These are phyloP conservation scores for Alternaria arborescens DNA, from an alignment of 2,329 filamentous ascomycete species.

Conservation along the genomic window DNA sequence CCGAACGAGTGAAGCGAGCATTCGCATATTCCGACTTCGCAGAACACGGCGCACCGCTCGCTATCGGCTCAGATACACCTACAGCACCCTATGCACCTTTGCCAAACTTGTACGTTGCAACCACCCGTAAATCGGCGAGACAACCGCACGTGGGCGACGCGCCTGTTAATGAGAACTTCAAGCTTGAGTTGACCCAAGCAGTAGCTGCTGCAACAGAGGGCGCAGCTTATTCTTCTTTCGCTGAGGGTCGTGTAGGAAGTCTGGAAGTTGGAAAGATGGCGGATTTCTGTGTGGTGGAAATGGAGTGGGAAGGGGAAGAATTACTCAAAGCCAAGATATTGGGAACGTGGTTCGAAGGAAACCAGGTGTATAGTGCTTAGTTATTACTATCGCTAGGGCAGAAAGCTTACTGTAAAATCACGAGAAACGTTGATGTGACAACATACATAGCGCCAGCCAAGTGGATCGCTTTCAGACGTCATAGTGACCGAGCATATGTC, in stretches of 20 bases:
- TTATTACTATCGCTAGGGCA: background rate
- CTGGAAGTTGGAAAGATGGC: slow-evolving; percentile 63
- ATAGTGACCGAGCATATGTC: background rate
- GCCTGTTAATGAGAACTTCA: slow-evolving; percentile 63
- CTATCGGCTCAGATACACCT: slow-evolving; percentile 67
- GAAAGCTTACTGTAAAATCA: background rate
- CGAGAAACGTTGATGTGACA: background rate
- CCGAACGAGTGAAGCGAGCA: slow-evolving; percentile 63
- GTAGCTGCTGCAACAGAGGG: slow-evolving; percentile 64
- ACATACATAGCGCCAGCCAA: background rate
- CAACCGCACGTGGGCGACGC: slow-evolving; percentile 54
- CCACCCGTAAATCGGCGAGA: slow-evolving; percentile 64
- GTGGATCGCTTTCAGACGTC: background rate
- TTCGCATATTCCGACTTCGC: slow-evolving; percentile 72
- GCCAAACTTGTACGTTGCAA: slow-evolving; percentile 67
- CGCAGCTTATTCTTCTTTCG: slow-evolving; percentile 67
- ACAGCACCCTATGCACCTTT: slow-evolving; percentile 66
- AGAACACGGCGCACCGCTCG: slow-evolving; percentile 61
- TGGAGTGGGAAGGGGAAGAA: slow-evolving; percentile 59
- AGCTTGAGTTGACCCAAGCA: slow-evolving; percentile 62
- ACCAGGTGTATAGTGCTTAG: slow-evolving; percentile 32
- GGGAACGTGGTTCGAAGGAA: slow-evolving; percentile 65
- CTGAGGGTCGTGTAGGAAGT: slow-evolving; percentile 63
- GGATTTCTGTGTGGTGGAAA: slow-evolving; percentile 66
- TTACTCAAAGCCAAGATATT: slow-evolving; percentile 58